Evolutionary conservation across 306 rosid genomes (phyloP).

Genomic region (Dalbergia cochinchinensis): DNA sequence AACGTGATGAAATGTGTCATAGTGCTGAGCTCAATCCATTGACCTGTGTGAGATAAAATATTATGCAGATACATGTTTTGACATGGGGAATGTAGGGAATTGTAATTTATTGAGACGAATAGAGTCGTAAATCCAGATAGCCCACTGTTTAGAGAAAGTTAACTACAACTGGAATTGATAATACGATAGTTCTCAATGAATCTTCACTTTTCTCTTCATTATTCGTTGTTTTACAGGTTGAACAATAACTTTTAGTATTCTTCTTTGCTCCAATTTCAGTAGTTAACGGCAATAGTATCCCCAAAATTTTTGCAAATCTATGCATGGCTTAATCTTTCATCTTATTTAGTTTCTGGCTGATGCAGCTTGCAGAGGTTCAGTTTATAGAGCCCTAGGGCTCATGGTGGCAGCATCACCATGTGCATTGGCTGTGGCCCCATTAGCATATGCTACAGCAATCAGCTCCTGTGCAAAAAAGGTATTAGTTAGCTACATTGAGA

Average conservation of each 20-base stretch:
- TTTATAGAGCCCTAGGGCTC: slow-evolving; percentile 94
- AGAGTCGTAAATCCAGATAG: not conserved
- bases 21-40: not conserved
- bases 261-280: not conserved
- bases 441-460: slow-evolving; percentile 96
- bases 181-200: not conserved
- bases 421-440: slow-evolving; percentile 98
- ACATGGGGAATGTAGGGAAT: not conserved
- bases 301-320: slow-evolving; percentile 22
- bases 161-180: not conserved
- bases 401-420: slow-evolving; percentile 99
- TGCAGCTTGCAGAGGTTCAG: slow-evolving; percentile 95
- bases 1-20: slow-evolving; percentile 18
- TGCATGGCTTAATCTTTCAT: slow-evolving; percentile 44
- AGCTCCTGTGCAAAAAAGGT: slow-evolving; percentile 97
- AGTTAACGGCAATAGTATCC: not conserved
- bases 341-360: slow-evolving; percentile 51
- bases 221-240: slow-evolving; percentile 8
- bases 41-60: not conserved
- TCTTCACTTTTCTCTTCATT: not conserved
- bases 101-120: slow-evolving; percentile 8
- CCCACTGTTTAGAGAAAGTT: not conserved
- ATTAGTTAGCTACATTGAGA: slow-evolving; percentile 19
- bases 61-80: not conserved
- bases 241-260: slow-evolving; percentile 4